Evolutionary conservation across 345 rosid genomes (phyloP), one percentile per base, ranked within the genome.

Genomic region (Heritiera littoralis): DNA sequence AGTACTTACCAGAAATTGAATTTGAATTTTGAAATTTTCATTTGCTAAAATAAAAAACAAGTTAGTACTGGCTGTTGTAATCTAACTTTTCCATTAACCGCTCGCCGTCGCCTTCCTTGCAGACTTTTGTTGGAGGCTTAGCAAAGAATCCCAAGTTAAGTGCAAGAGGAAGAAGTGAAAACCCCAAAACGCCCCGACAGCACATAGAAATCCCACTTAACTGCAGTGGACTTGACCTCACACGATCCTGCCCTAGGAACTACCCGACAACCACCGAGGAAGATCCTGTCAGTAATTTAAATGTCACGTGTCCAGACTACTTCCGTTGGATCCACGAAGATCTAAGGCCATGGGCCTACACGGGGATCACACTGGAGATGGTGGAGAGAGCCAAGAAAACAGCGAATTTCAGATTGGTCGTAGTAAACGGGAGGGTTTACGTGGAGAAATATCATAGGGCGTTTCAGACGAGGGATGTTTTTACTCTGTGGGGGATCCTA

Each of bases 261-360:
- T 88, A 89, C 77, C 90, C 90, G 0, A 61, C 80, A 0, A 61
- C 45, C 2, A 35, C 54, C 6, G 72, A 75, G 4, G 83, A 81
- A 1, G 79, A 68, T 73, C 83, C 80, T 0, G 80, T 75, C 81
- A 67, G 64, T 71, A 49, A 75, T 35, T 64, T 83, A 28, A 14
- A 35, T 35, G 38, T 35, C 2, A 63, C 72, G 55, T 95, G 98
- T 79, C 98, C 98, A 0, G 90, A 89, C 3, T 93, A 90, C 90
- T 92, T 93, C 92, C 94, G 92, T 18, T 93, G 98, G 98, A 93
- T 95, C 84, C 95, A 93, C 85, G 97, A 92, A 82, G 98, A 95
- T 83, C 90, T 95, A 7, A 83, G 88, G 66, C 98, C 97, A 20
- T 95, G 98, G 98, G 83, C 88, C 82, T 80, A 66, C 74, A 84